phyloP scores from a whole-genome alignment of 2,329 filamentous ascomycete genomes.

The Colletotrichum nymphaeae region DNA sequence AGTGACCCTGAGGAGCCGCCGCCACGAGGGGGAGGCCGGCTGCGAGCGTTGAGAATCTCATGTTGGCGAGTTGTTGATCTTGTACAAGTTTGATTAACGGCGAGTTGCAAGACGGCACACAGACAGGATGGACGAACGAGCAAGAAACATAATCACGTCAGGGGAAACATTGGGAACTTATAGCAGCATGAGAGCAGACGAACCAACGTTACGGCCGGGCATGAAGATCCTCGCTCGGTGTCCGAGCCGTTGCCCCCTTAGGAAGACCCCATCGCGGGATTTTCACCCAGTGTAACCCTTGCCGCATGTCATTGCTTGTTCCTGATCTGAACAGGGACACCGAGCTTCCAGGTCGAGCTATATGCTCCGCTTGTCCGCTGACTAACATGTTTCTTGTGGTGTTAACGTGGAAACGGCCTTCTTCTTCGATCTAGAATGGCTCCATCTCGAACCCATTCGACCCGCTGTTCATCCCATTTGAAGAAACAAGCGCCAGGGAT shows the following conservation, averaged over 20 bases:
- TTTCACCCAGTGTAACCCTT: not conserved
- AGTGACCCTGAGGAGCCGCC: slow-evolving; percentile 17
- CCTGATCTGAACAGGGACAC: not conserved
- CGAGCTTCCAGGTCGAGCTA: not conserved
- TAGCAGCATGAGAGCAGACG: not conserved
- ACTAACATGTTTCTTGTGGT: slow-evolving; percentile 4
- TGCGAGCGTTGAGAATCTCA: slow-evolving; percentile 26
- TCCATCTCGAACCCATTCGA: slow-evolving; percentile 11
- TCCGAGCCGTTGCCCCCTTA: slow-evolving; percentile 17
- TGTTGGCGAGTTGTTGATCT: not conserved
- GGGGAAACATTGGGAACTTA: not conserved
- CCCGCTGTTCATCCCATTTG: slow-evolving; percentile 22
- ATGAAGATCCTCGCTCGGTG: slow-evolving; percentile 5
- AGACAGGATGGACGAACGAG: not conserved
- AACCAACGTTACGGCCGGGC: not conserved
- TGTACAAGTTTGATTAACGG: not conserved
- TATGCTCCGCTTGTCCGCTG: not conserved
- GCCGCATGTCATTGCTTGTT: slow-evolving; percentile 14
- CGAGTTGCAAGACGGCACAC: not conserved
- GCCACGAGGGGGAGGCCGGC: slow-evolving; percentile 24
- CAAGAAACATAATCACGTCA: not conserved
- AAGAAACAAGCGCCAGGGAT: slow-evolving; percentile 13
- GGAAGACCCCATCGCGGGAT: not conserved
- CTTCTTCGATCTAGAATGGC: not conserved
- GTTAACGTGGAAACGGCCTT: not conserved